Conservation (phyloP, 1,284 basidiomycete genomes). For the Trametes versicolor region DNA sequence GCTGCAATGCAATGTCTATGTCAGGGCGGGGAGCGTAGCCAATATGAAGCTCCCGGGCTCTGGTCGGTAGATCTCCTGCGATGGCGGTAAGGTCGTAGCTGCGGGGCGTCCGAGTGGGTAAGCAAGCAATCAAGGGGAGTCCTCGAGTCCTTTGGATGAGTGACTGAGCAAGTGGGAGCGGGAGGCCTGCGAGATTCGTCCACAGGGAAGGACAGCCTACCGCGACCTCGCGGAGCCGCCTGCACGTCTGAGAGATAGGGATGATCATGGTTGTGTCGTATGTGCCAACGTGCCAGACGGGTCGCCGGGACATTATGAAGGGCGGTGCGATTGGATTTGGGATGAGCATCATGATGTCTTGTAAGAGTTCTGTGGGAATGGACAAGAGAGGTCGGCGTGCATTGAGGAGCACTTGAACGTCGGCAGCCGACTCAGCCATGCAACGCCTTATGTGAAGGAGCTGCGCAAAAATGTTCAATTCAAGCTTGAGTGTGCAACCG, state of each 20-base stretch:
- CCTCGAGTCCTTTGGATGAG: not conserved
- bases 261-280: slow-evolving; percentile 14
- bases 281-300: not conserved
- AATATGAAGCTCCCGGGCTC: not conserved
- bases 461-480: too few species aligned
- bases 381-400: not conserved
- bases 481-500: too few species aligned
- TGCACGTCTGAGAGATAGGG: slow-evolving; percentile 18
- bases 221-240: slow-evolving; percentile 13
- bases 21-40: not conserved
- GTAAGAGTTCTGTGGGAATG: not conserved
- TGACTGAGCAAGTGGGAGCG: not conserved
- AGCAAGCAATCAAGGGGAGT: not conserved
- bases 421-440: not conserved
- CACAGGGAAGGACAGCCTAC: slow-evolving; percentile 12
- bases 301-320: not conserved
- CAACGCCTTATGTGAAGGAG: too few species aligned
- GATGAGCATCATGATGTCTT: not conserved
- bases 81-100: not conserved
- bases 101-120: not conserved
- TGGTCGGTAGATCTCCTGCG: not conserved
- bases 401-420: not conserved
- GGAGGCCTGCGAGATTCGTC: slow-evolving; percentile 1
- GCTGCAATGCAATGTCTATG: not conserved
- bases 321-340: not conserved